Percentiles rank a stretch among this genome's conserved stretches.
These are phyloP conservation scores for Botryotinia convoluta DNA, from an alignment of 2,329 filamentous ascomycete genomes.

Conservation along the genomic window DNA sequence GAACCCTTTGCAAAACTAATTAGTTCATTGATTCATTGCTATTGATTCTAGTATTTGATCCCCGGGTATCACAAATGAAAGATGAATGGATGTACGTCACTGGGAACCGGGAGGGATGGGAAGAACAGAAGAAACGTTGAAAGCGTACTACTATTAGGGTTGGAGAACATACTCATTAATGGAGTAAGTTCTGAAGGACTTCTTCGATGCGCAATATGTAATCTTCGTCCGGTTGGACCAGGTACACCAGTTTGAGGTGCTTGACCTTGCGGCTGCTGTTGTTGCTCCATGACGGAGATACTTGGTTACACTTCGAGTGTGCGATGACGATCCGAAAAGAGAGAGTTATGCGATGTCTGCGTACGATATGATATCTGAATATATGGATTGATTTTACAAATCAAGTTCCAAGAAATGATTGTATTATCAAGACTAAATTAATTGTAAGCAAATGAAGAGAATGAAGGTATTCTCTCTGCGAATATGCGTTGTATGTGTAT, in stretches of 20 bases:
- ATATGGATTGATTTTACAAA: background rate
- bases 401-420: slow-evolving; percentile 1
- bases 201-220: slow-evolving; percentile 95
- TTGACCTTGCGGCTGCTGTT: slow-evolving; percentile 31
- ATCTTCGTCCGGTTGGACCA: slow-evolving; percentile 80
- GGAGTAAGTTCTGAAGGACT: slow-evolving; percentile 97
- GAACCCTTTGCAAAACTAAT: slow-evolving; percentile 7
- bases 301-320: slow-evolving; percentile 47
- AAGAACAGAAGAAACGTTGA: slow-evolving; percentile 20
- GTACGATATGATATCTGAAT: background rate
- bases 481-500: background rate
- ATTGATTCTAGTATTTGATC: background rate
- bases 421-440: background rate
- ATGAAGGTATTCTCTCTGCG: slow-evolving; percentile 20
- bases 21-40: slow-evolving; percentile 4
- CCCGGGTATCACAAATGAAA: background rate
- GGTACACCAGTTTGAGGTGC: slow-evolving; percentile 53
- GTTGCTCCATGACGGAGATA: slow-evolving; percentile 45
- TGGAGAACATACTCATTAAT: slow-evolving; percentile 83
- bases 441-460: slow-evolving; percentile 36
- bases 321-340: slow-evolving; percentile 29
- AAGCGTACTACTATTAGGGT: slow-evolving; percentile 60
- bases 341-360: background rate
- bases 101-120: slow-evolving; percentile 15
- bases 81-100: slow-evolving; percentile 27